Evolutionary conservation across 139 green algal species (phyloP).

Genomic region (Coelastrella sp.): DNA sequence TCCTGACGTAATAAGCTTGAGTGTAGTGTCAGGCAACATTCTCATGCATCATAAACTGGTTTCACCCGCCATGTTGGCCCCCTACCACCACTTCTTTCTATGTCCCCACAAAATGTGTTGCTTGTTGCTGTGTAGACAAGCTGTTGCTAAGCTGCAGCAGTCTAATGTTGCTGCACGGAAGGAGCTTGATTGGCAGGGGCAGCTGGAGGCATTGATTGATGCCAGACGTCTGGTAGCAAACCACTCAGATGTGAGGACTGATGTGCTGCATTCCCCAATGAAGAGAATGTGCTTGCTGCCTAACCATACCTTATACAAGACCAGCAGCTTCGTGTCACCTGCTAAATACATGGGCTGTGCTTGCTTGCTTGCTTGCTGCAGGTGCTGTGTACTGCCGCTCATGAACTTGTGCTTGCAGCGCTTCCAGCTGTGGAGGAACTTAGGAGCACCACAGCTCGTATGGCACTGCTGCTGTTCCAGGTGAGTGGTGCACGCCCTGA

Average conservation of each 20-base stretch:
- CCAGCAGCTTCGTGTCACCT: background rate
- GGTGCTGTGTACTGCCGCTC: constrained; percentile 52
- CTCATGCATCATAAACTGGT: too few species aligned
- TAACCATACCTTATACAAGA: background rate
- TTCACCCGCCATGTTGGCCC: too few species aligned
- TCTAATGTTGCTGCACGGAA: constrained; percentile 78
- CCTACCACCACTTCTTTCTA: background rate
- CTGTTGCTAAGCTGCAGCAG: constrained; percentile 60
- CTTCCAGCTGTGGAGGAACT: constrained; percentile 77
- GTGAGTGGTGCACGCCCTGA: constrained; percentile 57
- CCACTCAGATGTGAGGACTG: constrained; percentile 59
- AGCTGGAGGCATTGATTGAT: constrained; percentile 81
- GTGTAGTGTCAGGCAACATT: background rate
- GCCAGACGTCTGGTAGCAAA: constrained; percentile 72
- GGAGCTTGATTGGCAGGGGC: constrained; percentile 87
- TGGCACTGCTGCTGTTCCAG: constrained; percentile 77
- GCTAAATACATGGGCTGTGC: background rate
- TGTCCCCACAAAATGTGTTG: too few species aligned
- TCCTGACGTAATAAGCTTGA: background rate
- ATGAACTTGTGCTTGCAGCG: constrained; percentile 72
- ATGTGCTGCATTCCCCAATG: too few species aligned
- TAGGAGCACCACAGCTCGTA: constrained; percentile 73
- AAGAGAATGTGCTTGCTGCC: background rate
- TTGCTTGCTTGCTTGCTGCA: constrained; percentile 23
- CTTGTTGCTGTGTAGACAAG: constrained; percentile 25